A percentile compares a stretch with the other conserved stretches of the same genome.
These are phyloP conservation scores for Cryptococcus jaspeensis DNA, from an alignment of 1,284 basidiomycete genomes.

Conservation along the genomic window DNA sequence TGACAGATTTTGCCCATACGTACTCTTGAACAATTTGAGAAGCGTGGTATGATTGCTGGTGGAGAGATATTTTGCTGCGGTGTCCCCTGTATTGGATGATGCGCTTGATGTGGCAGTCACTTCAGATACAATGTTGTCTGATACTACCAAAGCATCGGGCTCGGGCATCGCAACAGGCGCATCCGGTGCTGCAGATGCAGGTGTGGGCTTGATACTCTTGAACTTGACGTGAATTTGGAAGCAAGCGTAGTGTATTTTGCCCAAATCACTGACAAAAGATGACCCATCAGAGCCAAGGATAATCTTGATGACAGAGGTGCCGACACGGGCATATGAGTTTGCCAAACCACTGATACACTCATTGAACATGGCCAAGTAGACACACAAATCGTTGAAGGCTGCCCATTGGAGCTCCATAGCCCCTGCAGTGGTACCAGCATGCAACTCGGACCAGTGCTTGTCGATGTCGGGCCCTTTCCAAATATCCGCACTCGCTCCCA, in stretches of 20 bases:
- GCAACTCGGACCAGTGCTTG: conserved; percentile 58
- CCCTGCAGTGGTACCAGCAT: conserved; percentile 12
- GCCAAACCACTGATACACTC: conserved; percentile 86
- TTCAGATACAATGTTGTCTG: conserved; percentile 55
- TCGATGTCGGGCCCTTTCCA: conserved; percentile 60
- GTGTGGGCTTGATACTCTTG: background rate
- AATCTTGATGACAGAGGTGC: conserved; percentile 71
- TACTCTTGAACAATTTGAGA: conserved; percentile 86
- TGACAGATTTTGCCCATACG: conserved; percentile 16
- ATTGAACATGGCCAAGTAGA: conserved; percentile 58
- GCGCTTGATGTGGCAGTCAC: conserved; percentile 50
- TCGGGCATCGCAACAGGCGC: no score
- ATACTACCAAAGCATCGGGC: no score
- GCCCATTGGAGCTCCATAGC: conserved; percentile 54
- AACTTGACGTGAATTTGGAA: conserved; percentile 49
- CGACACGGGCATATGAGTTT: conserved; percentile 76
- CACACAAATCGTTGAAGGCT: conserved; percentile 67
- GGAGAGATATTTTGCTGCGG: conserved; percentile 64
- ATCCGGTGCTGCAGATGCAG: no score
- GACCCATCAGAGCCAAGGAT: conserved; percentile 65
- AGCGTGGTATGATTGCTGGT: conserved; percentile 75
- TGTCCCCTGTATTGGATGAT: background rate
- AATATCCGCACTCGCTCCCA: conserved; percentile 68
- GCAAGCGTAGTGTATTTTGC: conserved; percentile 68
- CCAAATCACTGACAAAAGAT: conserved; percentile 71